Evolutionary conservation across 495 filamentous ascomycete species (phyloP).

Genomic region (Podospora appendiculata): DNA sequence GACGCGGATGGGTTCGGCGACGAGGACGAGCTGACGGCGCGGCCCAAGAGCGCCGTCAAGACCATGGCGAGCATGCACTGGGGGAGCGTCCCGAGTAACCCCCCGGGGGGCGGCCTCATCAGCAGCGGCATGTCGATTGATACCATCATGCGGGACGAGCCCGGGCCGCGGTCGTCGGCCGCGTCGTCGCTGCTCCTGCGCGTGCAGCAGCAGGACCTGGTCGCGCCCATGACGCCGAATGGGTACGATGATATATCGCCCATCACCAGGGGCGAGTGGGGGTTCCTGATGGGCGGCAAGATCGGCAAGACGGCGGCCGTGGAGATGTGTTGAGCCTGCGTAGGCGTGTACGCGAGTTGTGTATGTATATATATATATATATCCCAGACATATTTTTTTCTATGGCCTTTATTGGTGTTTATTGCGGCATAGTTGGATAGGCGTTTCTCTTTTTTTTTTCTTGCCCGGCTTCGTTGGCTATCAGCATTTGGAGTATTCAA

Average conservation of each 20-base stretch:
- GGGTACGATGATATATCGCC: slow-evolving; percentile 48
- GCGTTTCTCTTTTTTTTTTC: background rate
- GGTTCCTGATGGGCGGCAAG: slow-evolving; percentile 38
- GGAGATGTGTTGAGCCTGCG: slow-evolving; percentile 15
- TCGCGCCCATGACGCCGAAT: slow-evolving; percentile 44
- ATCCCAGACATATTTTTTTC: background rate
- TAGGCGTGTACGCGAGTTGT: background rate
- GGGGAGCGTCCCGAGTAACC: background rate
- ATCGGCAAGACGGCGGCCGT: slow-evolving; percentile 26
- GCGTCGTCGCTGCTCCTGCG: background rate
- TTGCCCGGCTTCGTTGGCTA: too few relatives aligned
- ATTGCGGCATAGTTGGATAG: background rate
- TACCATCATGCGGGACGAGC: slow-evolving; percentile 14
- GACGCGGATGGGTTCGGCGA: slow-evolving; percentile 14
- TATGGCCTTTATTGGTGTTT: background rate
- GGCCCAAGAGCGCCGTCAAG: slow-evolving; percentile 17
- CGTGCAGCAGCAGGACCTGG: background rate
- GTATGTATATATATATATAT: background rate
- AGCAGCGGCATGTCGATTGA: slow-evolving; percentile 25
- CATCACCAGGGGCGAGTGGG: slow-evolving; percentile 48
- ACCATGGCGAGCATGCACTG: slow-evolving; percentile 4
- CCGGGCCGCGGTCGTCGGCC: background rate
- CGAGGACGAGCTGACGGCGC: slow-evolving; percentile 31
- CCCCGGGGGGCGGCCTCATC: too few relatives aligned
- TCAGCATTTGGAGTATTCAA: too few relatives aligned